Conservation (phyloP, 129 eudicot species). For the Kitagawia praeruptora region DNA sequence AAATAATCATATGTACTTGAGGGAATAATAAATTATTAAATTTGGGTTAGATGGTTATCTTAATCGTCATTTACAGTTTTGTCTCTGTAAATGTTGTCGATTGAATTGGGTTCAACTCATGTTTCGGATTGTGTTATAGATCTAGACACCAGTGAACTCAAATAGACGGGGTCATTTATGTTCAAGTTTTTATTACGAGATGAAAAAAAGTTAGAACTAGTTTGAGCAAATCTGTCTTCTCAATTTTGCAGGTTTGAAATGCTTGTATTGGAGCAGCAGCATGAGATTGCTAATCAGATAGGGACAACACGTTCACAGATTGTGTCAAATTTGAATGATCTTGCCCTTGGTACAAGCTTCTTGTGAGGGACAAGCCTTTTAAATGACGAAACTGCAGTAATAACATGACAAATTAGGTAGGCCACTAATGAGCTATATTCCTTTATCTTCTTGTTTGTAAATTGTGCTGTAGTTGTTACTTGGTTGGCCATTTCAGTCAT, state of each 20-base stretch:
- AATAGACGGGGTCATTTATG: background rate
- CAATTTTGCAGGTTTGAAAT: conserved; percentile 67
- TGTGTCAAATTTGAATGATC: conserved; percentile 81
- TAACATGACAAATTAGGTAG: background rate
- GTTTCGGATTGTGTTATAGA: background rate
- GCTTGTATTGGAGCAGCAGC: conserved; percentile 85
- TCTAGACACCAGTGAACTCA: background rate
- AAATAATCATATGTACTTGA: background rate
- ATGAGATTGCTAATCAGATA: conserved; percentile 87
- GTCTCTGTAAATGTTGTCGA: background rate
- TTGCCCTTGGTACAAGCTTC: conserved; percentile 72
- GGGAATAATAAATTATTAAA: background rate
- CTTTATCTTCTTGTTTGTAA: background rate
- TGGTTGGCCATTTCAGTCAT: background rate
- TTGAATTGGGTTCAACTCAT: background rate
- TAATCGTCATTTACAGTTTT: background rate
- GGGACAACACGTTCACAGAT: conserved; percentile 93
- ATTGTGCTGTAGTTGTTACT: background rate
- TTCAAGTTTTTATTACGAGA: background rate
- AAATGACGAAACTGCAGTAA: background rate
- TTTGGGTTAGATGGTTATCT: background rate
- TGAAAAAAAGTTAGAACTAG: background rate
- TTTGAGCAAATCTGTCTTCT: background rate
- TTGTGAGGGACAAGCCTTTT: conserved; percentile 32
- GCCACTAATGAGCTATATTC: background rate